phyloP scores from a whole-genome alignment of 331 rosid genomes.

The Malus hybrid region DNA sequence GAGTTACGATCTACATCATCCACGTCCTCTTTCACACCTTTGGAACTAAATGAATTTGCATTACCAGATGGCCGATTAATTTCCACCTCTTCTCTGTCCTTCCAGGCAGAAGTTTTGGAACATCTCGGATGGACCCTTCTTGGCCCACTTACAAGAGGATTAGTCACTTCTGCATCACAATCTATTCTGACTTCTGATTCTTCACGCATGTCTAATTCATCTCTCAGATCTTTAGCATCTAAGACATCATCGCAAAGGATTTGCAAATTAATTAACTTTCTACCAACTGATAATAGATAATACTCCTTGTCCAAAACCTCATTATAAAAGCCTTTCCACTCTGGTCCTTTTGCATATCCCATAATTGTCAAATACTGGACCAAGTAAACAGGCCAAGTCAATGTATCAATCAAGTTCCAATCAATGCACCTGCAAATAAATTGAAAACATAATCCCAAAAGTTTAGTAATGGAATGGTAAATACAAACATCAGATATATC shows the following conservation, averaged over 20 bases:
- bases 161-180: conserved; percentile 49
- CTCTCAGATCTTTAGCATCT: conserved; percentile 58
- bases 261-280: conserved; percentile 74
- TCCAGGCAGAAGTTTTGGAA: conserved; percentile 57
- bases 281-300: conserved; percentile 54
- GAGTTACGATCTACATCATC: conserved; percentile 69
- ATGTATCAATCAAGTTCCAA: conserved; percentile 77
- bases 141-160: conserved; percentile 48
- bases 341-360: conserved; percentile 51
- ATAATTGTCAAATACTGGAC: conserved; percentile 56
- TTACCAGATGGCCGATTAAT: conserved; percentile 30
- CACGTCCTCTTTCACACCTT: conserved; percentile 27
- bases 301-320: conserved; percentile 61
- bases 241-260: conserved; percentile 73
- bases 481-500: neutral
- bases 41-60: conserved; percentile 26
- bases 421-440: conserved; percentile 58
- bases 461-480: neutral
- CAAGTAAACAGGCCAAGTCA: conserved; percentile 86
- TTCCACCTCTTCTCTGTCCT: conserved; percentile 50
- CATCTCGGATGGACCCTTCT: conserved; percentile 67
- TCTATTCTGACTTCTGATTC: conserved; percentile 71
- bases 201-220: conserved; percentile 71
- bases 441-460: conserved; percentile 5
- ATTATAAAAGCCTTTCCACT: conserved; percentile 62